These are phyloP conservation scores for Penstemon newberryi DNA, from an alignment of 257 asterid species.

Conservation along the genomic window DNA sequence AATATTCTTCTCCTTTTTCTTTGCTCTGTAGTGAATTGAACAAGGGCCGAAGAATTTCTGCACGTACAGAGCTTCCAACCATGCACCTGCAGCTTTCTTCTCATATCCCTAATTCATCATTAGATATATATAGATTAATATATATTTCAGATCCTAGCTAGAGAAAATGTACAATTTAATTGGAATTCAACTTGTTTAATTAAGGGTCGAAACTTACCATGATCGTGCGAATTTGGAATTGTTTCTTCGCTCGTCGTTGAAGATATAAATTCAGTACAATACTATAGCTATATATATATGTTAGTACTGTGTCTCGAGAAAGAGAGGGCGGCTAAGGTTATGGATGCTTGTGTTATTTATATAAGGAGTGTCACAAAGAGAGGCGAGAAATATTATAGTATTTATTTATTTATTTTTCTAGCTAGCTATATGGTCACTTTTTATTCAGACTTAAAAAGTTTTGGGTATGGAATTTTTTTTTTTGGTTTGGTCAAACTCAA, in stretches of 20 bases:
- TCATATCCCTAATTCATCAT: conserved; percentile 42
- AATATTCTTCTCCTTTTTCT: conserved; percentile 89
- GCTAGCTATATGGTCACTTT: too few relatives aligned
- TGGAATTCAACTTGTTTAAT: not conserved
- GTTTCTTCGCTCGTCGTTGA: not conserved
- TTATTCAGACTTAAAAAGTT: too few relatives aligned
- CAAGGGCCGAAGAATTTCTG: conserved; percentile 77
- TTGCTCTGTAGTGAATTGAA: conserved; percentile 70
- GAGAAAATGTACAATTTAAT: not conserved
- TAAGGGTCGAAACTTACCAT: conserved; percentile 34
- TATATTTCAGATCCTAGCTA: conserved; percentile 23
- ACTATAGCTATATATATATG: too few relatives aligned
- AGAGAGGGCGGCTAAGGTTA: conserved; percentile 44
- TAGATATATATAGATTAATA: not conserved
- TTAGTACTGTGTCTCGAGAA: conserved; percentile 33
- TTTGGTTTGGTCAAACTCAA: too few relatives aligned
- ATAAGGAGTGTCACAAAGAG: conserved; percentile 41
- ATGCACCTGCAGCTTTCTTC: conserved; percentile 57
- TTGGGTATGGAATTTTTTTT: too few relatives aligned
- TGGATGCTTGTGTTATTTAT: conserved; percentile 52
- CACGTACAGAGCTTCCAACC: conserved; percentile 75
- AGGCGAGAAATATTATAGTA: conserved; percentile 16
- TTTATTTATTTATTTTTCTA: not conserved
- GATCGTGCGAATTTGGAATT: conserved; percentile 28
- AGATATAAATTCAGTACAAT: too few relatives aligned